Evolutionary conservation across 1,139 yeast species (phyloP).

Genomic region (Geotrichum citri-aurantii): DNA sequence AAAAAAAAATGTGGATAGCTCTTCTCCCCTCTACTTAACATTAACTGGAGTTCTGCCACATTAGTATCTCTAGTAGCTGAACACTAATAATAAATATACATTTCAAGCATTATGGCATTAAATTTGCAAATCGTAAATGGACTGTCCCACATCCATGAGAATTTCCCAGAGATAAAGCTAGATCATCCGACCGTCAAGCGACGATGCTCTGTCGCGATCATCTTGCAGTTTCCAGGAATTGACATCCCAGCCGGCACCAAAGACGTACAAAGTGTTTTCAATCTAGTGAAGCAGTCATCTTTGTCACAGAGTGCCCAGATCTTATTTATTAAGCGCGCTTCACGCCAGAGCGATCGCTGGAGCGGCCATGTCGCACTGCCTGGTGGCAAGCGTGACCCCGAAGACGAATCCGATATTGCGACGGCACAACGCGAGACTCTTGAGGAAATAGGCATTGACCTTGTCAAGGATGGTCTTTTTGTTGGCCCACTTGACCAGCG

Average conservation of each 20-base stretch:
- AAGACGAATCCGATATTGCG: conserved; percentile 33
- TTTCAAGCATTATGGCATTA: not conserved
- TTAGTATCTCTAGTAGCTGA: not conserved
- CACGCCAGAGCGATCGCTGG: conserved; percentile 38
- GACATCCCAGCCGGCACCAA: conserved; percentile 11
- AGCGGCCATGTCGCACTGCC: conserved; percentile 42
- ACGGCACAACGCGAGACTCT: conserved; percentile 37
- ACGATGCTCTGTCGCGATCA: conserved; percentile 27
- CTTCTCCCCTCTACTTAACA: not conserved
- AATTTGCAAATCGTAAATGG: conserved; percentile 20
- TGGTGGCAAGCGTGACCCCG: conserved; percentile 38
- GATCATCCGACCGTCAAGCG: conserved; percentile 20
- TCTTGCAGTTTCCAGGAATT: conserved; percentile 23
- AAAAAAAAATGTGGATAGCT: not conserved
- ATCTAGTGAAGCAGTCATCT: conserved; percentile 1
- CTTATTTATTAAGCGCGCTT: conserved; percentile 37
- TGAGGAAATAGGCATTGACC: conserved; percentile 40
- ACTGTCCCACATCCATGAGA: conserved; percentile 16
- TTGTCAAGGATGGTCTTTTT: conserved; percentile 25
- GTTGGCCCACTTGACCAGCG: conserved; percentile 38
- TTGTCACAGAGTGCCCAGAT: conserved; percentile 27
- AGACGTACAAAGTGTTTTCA: conserved; percentile 2
- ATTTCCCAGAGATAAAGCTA: conserved; percentile 20
- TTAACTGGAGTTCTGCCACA: not conserved
- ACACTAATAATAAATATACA: not conserved